Conservation (phyloP, 345 rosid genomes). For the Rhizophora mangle region DNA sequence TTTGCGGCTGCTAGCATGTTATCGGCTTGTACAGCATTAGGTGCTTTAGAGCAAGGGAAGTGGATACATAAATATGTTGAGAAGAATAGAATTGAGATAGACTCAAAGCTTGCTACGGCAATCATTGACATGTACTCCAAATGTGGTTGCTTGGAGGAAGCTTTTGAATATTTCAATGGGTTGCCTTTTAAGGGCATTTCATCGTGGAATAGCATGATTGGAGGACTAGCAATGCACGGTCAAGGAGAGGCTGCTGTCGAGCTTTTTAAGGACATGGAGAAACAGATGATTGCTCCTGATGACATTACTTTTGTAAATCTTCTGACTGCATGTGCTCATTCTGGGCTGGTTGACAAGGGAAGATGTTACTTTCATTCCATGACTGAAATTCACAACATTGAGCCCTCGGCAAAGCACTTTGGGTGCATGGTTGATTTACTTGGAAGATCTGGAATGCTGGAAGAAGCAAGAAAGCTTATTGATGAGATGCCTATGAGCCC, state of each 20-base stretch:
- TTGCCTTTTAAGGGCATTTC: conserved; percentile 29
- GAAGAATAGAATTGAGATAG: conserved; percentile 29
- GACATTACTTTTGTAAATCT: conserved; percentile 37
- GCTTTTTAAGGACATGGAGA: conserved; percentile 38
- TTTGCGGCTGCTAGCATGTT: conserved; percentile 39
- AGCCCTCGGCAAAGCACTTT: conserved; percentile 31
- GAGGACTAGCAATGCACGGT: conserved; percentile 44
- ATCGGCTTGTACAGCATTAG: conserved; percentile 41
- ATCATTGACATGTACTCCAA: conserved; percentile 51
- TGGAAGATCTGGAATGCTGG: conserved; percentile 41
- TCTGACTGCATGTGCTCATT: conserved; percentile 45
- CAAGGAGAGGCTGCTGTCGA: conserved; percentile 35
- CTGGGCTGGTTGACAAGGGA: conserved; percentile 41
- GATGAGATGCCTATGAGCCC: conserved; percentile 37
- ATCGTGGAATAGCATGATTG: conserved; percentile 46
- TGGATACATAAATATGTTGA: conserved; percentile 36
- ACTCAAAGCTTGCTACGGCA: conserved; percentile 40
- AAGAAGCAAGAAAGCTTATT: conserved; percentile 35
- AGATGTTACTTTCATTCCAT: conserved; percentile 29
- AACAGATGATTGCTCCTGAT: conserved; percentile 29
- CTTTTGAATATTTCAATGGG: conserved; percentile 30
- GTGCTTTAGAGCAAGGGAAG: conserved; percentile 40
- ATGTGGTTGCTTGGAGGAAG: conserved; percentile 47
- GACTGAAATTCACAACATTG: conserved; percentile 27
- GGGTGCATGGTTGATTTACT: conserved; percentile 49